Conservation (phyloP, 495 filamentous ascomycete species). For the Penicillium antarcticum region DNA sequence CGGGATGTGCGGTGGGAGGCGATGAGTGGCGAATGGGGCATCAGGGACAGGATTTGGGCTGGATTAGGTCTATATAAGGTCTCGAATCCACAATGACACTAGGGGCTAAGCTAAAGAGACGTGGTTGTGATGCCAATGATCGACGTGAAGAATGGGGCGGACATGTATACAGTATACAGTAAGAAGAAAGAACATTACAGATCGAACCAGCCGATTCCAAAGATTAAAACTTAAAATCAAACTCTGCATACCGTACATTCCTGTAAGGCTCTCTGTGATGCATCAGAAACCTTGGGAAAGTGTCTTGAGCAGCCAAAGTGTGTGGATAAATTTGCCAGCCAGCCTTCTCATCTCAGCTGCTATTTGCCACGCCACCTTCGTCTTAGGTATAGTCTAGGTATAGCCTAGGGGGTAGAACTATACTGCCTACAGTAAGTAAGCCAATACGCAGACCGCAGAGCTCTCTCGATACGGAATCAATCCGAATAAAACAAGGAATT, state of each 20-base stretch:
- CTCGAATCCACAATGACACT: neutral
- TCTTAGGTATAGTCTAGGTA: neutral
- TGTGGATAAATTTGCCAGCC: conserved; percentile 2
- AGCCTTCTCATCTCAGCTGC: conserved; percentile 4
- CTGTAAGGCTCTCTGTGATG: too few relatives aligned
- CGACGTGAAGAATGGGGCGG: too few relatives aligned
- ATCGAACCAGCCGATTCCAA: neutral
- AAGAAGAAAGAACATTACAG: too few relatives aligned
- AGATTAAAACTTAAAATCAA: conserved; percentile 1
- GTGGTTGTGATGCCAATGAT: too few relatives aligned
- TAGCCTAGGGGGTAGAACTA: too few relatives aligned
- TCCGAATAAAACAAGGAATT: too few relatives aligned
- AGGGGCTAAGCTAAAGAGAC: too few relatives aligned
- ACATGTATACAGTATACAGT: too few relatives aligned
- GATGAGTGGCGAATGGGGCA: neutral
- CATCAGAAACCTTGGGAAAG: neutral
- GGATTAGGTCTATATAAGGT: neutral
- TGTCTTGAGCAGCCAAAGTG: neutral
- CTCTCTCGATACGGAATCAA: too few relatives aligned
- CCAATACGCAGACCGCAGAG: too few relatives aligned
- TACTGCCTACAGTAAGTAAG: too few relatives aligned
- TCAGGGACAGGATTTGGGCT: neutral
- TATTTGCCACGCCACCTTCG: conserved; percentile 1
- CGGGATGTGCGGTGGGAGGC: neutral
- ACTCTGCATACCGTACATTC: neutral